These are phyloP conservation scores for Chamaenerion angustifolium DNA, from an alignment of 345 rosid genomes.

Conservation along the genomic window DNA sequence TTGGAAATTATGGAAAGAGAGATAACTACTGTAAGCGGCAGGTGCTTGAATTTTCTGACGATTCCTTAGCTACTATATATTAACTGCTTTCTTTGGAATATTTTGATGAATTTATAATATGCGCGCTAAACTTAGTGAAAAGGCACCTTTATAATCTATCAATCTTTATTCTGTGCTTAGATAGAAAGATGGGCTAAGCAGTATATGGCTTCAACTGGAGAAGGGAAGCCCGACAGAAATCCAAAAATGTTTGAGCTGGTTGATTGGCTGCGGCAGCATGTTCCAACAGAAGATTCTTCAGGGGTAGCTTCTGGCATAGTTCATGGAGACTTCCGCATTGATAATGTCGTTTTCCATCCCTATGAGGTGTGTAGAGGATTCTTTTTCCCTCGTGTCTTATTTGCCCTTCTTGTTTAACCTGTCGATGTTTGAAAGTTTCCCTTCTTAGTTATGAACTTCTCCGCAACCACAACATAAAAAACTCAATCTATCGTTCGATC, in stretches of 20 bases:
- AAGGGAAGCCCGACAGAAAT: constrained; percentile 59
- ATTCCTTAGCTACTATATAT: background rate
- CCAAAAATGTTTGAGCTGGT: constrained; percentile 69
- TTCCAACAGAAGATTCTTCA: constrained; percentile 67
- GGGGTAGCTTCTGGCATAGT: constrained; percentile 66
- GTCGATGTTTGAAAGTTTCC: too few species aligned
- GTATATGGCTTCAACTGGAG: constrained; percentile 70
- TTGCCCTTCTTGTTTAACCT: too few species aligned
- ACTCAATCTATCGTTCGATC: too few species aligned
- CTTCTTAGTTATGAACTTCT: too few species aligned
- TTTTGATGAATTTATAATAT: too few species aligned
- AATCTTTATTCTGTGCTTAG: constrained; percentile 17
- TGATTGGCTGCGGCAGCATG: constrained; percentile 50
- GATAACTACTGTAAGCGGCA: constrained; percentile 76
- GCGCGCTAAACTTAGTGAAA: too few species aligned
- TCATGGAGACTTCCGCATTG: constrained; percentile 94
- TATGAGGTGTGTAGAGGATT: constrained; percentile 26
- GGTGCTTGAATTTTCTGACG: constrained; percentile 23
- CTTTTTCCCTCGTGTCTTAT: too few species aligned
- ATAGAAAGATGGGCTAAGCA: constrained; percentile 93
- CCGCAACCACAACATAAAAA: too few species aligned
- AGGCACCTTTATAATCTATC: too few species aligned
- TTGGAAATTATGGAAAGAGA: constrained; percentile 60
- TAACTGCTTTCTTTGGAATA: too few species aligned
- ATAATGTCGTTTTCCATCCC: constrained; percentile 87